These are phyloP conservation scores for Rosa chinensis DNA, from an alignment of 306 rosid species.

Conservation along the genomic window DNA sequence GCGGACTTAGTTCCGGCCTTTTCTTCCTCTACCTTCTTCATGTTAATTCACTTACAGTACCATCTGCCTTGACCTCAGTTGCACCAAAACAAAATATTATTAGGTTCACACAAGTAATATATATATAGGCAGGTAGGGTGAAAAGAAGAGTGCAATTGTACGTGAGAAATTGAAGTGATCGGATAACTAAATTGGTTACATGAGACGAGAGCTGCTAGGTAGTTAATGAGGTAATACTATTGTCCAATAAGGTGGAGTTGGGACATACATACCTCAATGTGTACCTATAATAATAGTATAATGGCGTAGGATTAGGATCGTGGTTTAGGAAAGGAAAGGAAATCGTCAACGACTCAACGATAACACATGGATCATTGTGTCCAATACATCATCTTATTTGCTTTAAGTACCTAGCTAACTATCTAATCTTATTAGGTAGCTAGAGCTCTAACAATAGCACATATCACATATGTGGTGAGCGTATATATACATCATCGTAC, in stretches of 20 bases:
- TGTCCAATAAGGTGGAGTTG: slow-evolving; percentile 39
- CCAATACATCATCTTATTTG: slow-evolving; percentile 48
- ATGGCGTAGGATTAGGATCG: neutral
- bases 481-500: neutral
- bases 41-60: neutral
- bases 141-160: too few relatives aligned
- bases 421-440: neutral
- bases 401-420: neutral
- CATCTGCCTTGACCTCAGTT: too few relatives aligned
- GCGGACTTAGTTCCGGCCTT: neutral
- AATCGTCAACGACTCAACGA: slow-evolving; percentile 23
- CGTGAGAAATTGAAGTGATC: neutral
- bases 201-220: neutral
- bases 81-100: too few relatives aligned
- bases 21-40: neutral
- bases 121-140: too few relatives aligned
- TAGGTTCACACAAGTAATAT: too few relatives aligned
- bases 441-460: too few relatives aligned
- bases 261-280: slow-evolving; percentile 27
- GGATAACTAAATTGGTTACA: neutral
- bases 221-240: neutral
- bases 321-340: slow-evolving; percentile 27
- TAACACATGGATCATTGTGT: slow-evolving; percentile 54
- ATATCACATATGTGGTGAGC: neutral
- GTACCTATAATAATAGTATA: neutral